Base-by-base conservation (phyloP, 2,329 filamentous ascomycete genomes). In the Fusarium protoensiforme region DNA sequence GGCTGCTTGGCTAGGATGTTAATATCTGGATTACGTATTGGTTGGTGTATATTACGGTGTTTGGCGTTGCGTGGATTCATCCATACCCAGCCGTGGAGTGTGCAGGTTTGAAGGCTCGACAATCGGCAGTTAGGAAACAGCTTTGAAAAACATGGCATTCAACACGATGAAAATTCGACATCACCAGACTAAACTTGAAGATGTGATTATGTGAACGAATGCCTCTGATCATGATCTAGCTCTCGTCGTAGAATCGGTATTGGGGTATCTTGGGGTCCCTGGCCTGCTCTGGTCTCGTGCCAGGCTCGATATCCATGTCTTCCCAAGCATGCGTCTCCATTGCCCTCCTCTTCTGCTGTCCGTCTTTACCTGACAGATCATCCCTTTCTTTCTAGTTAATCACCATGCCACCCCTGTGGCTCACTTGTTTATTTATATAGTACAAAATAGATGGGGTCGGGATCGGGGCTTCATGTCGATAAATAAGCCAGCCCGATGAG, bases 1-100 rank as follows among this genome's bases (percentile, higher is more conserved):
- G 87, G 74, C 80, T 92, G 61, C 81, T 92, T 54, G 90, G 90
- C 64, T 92, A 80, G 58, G 14, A n/a, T 29, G 20, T 24, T 24
- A 31, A 11, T 22, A 57, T 14, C 20, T 22, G 20, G 9, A 35
- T 11, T 11, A 24, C 4, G 46, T 18, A 18, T 20, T 27, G 31
- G 24, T 58, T 20, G 31, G n/a, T 48, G 14, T 57, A 36, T 31
- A 27, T 51, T 64, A 36, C 16, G 61, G 68, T 72, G 65, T 76
- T 73, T 65, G 76, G 76, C 72, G 73, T 78, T 77, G 27, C 57
- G 61, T 38, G 60, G 29, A 38, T 60, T 63, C n/a, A 22, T 58
- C 29, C 61, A 72, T 70, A 65, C 58, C 65, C 38, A 29, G 65
- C 29, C 33, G 31, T 18, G 38, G 46, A 64, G 27, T 33, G 48